Evolutionary conservation across 495 filamentous ascomycete genomes (phyloP).

Genomic region (Melanomma pulvis-pyrius): DNA sequence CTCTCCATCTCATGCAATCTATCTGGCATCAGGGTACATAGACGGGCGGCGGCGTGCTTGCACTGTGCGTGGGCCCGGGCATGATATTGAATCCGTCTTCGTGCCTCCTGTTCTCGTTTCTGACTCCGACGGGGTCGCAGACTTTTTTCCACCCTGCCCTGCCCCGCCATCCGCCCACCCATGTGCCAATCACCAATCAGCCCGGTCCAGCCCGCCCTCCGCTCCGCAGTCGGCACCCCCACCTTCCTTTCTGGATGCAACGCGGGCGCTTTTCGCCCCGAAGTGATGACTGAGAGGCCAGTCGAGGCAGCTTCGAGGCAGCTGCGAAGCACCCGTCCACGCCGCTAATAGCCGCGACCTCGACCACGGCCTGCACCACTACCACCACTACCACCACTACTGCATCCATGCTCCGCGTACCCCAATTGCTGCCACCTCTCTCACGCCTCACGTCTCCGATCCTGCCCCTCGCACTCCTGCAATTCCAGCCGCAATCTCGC

Average conservation of each 20-base stretch:
- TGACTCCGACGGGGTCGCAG: not conserved
- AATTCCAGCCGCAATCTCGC: not conserved
- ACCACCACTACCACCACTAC: not conserved
- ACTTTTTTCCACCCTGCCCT: not conserved
- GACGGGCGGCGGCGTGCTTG: not conserved
- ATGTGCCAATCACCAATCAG: not conserved
- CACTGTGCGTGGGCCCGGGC: too few relatives aligned
- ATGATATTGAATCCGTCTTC: not conserved
- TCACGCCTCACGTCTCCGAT: not conserved
- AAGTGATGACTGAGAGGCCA: too few relatives aligned
- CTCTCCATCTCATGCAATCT: not conserved
- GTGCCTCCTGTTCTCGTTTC: not conserved
- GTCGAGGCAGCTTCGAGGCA: not conserved
- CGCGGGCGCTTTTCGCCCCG: not conserved
- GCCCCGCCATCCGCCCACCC: not conserved
- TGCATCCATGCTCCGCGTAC: not conserved
- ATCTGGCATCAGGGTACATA: not conserved
- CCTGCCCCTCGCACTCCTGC: slow-evolving; percentile 1
- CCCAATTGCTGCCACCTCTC: not conserved
- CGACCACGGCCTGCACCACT: not conserved
- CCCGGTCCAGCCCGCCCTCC: not conserved
- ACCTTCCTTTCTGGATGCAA: not conserved
- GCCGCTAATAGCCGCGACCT: not conserved
- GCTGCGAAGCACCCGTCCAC: not conserved
- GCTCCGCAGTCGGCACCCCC: not conserved